Conservation (phyloP, 148 eudicot species). For the Hydrangea macrophylla region DNA sequence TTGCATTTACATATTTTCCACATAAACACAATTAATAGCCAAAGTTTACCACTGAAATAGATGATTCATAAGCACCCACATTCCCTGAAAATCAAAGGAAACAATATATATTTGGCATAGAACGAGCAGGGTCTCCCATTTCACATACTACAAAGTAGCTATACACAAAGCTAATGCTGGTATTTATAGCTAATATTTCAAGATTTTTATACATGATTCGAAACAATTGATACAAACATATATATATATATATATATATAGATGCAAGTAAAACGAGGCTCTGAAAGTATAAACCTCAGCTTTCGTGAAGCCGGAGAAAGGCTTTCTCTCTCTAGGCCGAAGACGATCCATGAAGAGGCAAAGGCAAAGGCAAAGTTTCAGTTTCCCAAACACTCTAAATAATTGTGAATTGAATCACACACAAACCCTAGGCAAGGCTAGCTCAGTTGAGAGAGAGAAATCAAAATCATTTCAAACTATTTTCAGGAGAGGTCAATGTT, state of each 20-base stretch:
- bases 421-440: neutral
- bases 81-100: neutral
- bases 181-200: neutral
- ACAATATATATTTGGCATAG: neutral
- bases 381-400: neutral
- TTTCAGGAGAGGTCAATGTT: too few relatives aligned
- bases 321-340: conserved; percentile 32
- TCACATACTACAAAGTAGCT: neutral
- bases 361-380: too few relatives aligned
- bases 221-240: too few relatives aligned
- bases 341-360: neutral
- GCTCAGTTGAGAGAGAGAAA: neutral
- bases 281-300: conserved; percentile 42
- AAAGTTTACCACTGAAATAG: neutral
- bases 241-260: too few relatives aligned
- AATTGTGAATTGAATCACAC: neutral
- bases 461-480: neutral
- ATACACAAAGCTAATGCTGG: neutral
- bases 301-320: conserved; percentile 51
- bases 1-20: neutral
- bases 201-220: neutral
- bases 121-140: neutral
- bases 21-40: neutral
- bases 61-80: neutral
- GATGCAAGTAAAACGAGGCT: neutral